phyloP scores from a whole-genome alignment of 2,329 filamentous ascomycete species.

The Botrytis tulipae region DNA sequence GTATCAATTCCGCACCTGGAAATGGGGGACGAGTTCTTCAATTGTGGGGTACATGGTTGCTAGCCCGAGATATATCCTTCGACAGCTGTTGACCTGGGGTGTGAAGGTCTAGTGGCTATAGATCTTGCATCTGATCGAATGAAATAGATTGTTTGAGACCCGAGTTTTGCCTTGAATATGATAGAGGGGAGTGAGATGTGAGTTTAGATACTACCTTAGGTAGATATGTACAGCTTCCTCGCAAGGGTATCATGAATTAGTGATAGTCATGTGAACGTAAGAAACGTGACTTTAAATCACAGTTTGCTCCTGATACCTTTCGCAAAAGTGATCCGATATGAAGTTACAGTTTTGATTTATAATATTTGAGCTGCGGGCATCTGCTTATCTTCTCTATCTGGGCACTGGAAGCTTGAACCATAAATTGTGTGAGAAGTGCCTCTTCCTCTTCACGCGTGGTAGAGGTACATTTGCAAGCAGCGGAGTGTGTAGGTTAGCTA shows the following conservation, averaged over 20 bases:
- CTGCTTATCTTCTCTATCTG: neutral
- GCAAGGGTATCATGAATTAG: neutral
- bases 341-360: neutral
- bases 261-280: neutral
- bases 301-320: neutral
- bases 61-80: constrained; percentile 4
- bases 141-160: neutral
- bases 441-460: neutral
- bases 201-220: neutral
- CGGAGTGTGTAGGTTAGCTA: neutral
- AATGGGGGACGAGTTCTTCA: constrained; percentile 8
- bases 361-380: neutral
- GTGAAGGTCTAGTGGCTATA: neutral
- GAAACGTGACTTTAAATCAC: neutral
- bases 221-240: neutral
- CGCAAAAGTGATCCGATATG: neutral
- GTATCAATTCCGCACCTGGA: neutral
- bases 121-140: neutral
- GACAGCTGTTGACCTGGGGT: neutral
- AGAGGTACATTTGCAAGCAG: neutral
- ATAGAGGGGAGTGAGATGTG: neutral
- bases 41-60: neutral
- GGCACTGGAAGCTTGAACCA: neutral
- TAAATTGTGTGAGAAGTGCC: neutral
- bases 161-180: neutral